These are phyloP conservation scores for Russula foetens DNA, from an alignment of 768 basidiomycete species.

Conservation along the genomic window DNA sequence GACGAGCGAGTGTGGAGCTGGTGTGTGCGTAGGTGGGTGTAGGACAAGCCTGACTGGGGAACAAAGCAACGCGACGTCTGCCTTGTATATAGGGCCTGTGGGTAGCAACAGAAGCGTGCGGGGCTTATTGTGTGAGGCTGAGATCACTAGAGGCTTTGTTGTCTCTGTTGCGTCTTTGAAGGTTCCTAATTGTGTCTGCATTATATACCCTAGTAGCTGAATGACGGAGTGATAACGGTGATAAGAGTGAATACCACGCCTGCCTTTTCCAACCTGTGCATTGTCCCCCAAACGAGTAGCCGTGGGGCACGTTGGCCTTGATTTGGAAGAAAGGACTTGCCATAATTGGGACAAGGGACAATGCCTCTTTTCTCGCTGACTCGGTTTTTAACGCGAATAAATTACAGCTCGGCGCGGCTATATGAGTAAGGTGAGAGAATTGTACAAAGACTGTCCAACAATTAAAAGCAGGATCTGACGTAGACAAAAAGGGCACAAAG, in stretches of 20 bases:
- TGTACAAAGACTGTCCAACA: not conserved
- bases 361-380: too few relatives aligned
- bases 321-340: conserved; percentile 2
- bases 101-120: not conserved
- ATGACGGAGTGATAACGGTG: too few relatives aligned
- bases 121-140: conserved; percentile 11
- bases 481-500: not conserved
- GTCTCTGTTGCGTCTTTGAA: conserved; percentile 4
- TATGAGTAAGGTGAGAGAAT: conserved; percentile 4
- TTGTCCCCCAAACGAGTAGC: not conserved
- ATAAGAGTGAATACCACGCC: not conserved
- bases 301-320: not conserved
- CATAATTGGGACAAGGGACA: not conserved
- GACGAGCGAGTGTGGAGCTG: not conserved
- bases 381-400: not conserved
- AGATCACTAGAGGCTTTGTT: not conserved
- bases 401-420: not conserved
- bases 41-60: conserved; percentile 20
- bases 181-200: conserved; percentile 11
- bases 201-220: not conserved
- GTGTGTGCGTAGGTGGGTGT: not conserved
- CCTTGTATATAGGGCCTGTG: conserved; percentile 5
- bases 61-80: not conserved
- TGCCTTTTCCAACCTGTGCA: not conserved
- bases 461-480: not conserved